Evolutionary conservation across 2,329 filamentous ascomycete species (phyloP).

Genomic region (Colletotrichum sp.): DNA sequence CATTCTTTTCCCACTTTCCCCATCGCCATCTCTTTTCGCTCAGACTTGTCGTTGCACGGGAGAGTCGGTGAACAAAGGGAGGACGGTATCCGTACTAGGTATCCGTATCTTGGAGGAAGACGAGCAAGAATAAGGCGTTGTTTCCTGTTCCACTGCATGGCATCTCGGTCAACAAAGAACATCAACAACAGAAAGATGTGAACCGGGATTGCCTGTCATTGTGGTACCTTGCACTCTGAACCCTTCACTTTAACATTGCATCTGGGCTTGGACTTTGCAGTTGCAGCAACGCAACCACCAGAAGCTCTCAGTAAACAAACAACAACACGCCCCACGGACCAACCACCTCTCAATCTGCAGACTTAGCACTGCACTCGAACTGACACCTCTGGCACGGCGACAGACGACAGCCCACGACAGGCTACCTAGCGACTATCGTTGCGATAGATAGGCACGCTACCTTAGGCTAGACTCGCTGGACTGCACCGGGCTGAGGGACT

Average conservation of each 20-base stretch:
- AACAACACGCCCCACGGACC: conserved; percentile 14
- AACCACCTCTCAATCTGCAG: background rate
- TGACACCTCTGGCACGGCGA: background rate
- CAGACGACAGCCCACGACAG: background rate
- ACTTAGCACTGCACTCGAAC: background rate
- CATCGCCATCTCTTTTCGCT: background rate
- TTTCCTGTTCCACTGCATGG: conserved; percentile 3
- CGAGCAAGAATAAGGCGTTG: background rate
- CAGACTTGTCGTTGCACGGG: background rate
- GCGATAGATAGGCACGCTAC: background rate
- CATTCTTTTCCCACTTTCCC: conserved; percentile 13
- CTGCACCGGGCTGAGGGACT: background rate
- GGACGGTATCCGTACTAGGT: background rate
- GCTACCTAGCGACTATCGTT: background rate
- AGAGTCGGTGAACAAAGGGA: background rate
- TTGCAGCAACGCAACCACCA: background rate
- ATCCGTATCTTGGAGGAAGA: background rate
- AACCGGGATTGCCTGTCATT: background rate
- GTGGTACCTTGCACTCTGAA: background rate
- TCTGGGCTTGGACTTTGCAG: background rate
- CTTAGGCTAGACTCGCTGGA: background rate
- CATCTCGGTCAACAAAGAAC: conserved; percentile 11
- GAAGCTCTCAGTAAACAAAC: background rate
- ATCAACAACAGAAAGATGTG: background rate
- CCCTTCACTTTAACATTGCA: background rate